Evolutionary conservation across 768 basidiomycete genomes (phyloP).

Genomic region (Termitomyces sp.): DNA sequence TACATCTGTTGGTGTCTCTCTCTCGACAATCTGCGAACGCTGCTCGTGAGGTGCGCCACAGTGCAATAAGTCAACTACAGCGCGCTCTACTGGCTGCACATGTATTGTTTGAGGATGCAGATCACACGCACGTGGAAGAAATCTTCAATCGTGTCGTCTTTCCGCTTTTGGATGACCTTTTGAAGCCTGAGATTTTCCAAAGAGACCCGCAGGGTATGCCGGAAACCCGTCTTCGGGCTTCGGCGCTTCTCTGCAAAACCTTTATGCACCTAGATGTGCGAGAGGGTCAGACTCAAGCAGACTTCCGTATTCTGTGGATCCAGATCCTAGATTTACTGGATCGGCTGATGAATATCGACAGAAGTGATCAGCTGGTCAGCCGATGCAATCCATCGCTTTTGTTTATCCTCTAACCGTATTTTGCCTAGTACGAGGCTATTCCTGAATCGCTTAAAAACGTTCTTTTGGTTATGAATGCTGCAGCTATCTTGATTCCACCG

Average conservation of each 20-base stretch:
- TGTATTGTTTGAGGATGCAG: constrained; percentile 50
- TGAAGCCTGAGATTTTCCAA: constrained; percentile 75
- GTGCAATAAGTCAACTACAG: constrained; percentile 74
- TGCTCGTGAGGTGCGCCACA: constrained; percentile 79
- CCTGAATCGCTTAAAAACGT: constrained; percentile 97
- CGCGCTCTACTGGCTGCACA: constrained; percentile 79
- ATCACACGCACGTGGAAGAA: constrained; percentile 64
- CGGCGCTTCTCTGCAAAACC: constrained; percentile 87
- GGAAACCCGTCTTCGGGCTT: constrained; percentile 84
- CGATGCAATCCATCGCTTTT: neutral
- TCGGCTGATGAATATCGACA: constrained; percentile 81
- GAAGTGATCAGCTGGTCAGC: constrained; percentile 81
- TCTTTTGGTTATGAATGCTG: constrained; percentile 92
- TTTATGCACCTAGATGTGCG: constrained; percentile 92
- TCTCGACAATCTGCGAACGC: constrained; percentile 80
- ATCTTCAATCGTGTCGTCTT: constrained; percentile 88
- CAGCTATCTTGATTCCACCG: constrained; percentile 70
- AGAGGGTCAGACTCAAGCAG: constrained; percentile 50
- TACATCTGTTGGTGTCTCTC: constrained; percentile 70
- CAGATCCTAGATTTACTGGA: constrained; percentile 86
- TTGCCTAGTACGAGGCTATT: constrained; percentile 79
- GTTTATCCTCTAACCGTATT: constrained; percentile 1
- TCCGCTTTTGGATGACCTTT: constrained; percentile 85
- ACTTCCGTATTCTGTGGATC: constrained; percentile 79
- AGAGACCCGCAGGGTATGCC: constrained; percentile 84